A percentile compares a stretch with the other conserved stretches of the same genome.
Evolutionary conservation across 176 grass and related monocot species (phyloP).

Genomic region (Raddia guianensis): DNA sequence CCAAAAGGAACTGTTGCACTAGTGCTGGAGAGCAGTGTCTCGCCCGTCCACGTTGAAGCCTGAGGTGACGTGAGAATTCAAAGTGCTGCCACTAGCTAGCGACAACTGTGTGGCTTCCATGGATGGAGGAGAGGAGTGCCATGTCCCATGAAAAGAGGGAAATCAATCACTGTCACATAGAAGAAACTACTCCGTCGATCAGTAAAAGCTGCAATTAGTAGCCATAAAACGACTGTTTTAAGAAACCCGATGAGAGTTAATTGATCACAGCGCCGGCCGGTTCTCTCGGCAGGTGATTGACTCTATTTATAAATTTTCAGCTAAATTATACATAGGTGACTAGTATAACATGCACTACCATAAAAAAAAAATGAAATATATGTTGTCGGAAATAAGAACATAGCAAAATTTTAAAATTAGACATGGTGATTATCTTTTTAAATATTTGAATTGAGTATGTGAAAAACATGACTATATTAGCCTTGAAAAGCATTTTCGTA

Average conservation of each 20-base stretch:
- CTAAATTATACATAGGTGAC: not conserved
- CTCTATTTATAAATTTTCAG: not conserved
- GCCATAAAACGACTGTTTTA: not conserved
- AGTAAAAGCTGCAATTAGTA: not conserved
- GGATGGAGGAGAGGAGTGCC: not conserved
- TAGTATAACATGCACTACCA: too few relatives aligned
- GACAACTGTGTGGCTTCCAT: not conserved
- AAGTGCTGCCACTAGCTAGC: not conserved
- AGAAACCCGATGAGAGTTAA: not conserved
- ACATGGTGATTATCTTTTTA: too few relatives aligned
- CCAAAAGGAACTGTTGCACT: not conserved
- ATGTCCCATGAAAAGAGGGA: not conserved
- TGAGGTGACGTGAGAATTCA: conserved; percentile 2
- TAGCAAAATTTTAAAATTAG: too few relatives aligned
- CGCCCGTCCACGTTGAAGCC: not conserved
- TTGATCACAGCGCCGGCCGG: not conserved
- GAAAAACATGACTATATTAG: too few relatives aligned
- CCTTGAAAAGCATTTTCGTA: too few relatives aligned
- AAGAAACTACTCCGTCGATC: not conserved
- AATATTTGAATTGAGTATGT: too few relatives aligned
- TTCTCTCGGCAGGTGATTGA: not conserved
- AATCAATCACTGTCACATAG: not conserved
- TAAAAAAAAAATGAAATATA: too few relatives aligned
- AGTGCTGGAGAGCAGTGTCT: not conserved
- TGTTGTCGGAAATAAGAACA: too few relatives aligned